Conservation (phyloP, 352 stramenopile genomes). For the Peronospora belbahrii region DNA sequence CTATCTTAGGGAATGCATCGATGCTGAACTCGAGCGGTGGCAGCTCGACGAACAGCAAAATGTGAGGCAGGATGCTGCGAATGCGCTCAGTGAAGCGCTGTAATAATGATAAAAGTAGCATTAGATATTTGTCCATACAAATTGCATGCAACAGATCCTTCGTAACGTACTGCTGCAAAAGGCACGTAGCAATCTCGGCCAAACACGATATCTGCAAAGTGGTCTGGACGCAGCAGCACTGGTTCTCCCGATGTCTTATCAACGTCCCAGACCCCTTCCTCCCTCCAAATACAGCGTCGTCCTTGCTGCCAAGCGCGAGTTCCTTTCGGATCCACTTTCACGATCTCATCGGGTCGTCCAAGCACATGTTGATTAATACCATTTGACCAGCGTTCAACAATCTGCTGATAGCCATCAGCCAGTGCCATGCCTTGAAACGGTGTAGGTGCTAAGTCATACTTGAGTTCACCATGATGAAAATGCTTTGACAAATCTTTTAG, state of each 20-base stretch:
- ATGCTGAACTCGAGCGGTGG: slow-evolving; percentile 66
- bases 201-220: slow-evolving; percentile 72
- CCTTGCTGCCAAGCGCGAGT: slow-evolving; percentile 61
- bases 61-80: slow-evolving; percentile 44
- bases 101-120: slow-evolving; percentile 6
- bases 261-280: slow-evolving; percentile 77
- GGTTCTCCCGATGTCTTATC: slow-evolving; percentile 32
- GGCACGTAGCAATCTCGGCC: slow-evolving; percentile 76
- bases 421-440: slow-evolving; percentile 80
- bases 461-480: slow-evolving; percentile 56
- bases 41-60: slow-evolving; percentile 75
- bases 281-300: slow-evolving; percentile 64
- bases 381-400: slow-evolving; percentile 66
- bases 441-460: slow-evolving; percentile 66
- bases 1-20: slow-evolving; percentile 63
- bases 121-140: background rate
- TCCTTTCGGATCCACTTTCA: slow-evolving; percentile 47
- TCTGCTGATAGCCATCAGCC: slow-evolving; percentile 49
- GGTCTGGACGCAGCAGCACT: slow-evolving; percentile 42
- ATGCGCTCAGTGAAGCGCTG: slow-evolving; percentile 52
- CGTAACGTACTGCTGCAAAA: slow-evolving; percentile 45
- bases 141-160: background rate
- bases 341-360: slow-evolving; percentile 31
- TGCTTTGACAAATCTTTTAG: slow-evolving; percentile 44
- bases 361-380: slow-evolving; percentile 71